Evolutionary conservation across 2,329 filamentous ascomycete genomes (phyloP).

Genomic region (Talaromyces sp.): DNA sequence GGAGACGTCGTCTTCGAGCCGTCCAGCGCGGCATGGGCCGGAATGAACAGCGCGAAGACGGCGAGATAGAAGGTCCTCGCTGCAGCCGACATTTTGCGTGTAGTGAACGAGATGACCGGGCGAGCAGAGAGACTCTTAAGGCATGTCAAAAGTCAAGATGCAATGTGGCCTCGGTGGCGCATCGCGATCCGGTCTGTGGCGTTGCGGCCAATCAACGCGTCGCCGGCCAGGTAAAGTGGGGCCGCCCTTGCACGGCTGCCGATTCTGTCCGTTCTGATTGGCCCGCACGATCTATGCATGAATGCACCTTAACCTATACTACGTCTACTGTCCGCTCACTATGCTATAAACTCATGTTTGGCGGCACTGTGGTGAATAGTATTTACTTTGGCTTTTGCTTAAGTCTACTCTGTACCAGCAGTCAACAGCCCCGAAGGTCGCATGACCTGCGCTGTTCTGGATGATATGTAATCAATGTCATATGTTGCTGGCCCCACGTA

Average conservation of each 20-base stretch:
- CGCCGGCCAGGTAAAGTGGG: not conserved
- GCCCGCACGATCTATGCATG: not conserved
- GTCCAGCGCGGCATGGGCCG: constrained; percentile 43
- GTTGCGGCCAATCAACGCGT: not conserved
- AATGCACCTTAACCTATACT: not conserved
- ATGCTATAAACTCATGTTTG: not conserved
- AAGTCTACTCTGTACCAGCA: not conserved
- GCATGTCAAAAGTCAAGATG: not conserved
- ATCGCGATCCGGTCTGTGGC: not conserved
- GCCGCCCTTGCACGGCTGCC: not conserved
- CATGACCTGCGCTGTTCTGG: not conserved
- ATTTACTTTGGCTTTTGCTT: not conserved
- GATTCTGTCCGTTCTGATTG: not conserved
- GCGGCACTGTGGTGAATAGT: not conserved
- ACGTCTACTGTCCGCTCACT: not conserved
- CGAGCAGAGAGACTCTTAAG: not conserved
- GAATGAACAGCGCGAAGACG: constrained; percentile 54
- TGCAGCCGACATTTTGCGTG: constrained; percentile 45
- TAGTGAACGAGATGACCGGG: not conserved
- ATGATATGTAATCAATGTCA: not conserved
- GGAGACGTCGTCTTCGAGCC: constrained; percentile 29
- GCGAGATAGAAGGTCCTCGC: constrained; percentile 57
- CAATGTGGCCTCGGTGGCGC: constrained; percentile 13
- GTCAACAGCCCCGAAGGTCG: not conserved
- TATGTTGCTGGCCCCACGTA: not conserved